Base-by-base conservation (phyloP, 2,329 filamentous ascomycete species). In the Penicillium sp. region DNA sequence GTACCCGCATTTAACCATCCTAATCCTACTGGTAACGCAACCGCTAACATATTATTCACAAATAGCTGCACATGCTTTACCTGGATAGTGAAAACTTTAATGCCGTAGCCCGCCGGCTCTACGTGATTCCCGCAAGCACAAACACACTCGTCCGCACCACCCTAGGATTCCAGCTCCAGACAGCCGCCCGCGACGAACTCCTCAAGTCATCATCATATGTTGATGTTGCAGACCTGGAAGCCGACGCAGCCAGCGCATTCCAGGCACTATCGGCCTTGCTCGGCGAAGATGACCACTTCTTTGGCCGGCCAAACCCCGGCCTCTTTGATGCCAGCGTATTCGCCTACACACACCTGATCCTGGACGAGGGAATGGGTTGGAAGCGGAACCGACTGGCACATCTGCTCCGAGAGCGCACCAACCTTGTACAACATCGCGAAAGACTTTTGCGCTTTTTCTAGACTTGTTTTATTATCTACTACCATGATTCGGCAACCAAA, bases 241-340 rank as follows among this genome's bases (percentile, higher is more conserved):
- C 75, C 11, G 82, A 87, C 59, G 86, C 86, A 2, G 79, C 78
- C 23, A 81, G 83, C 50, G 87, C 87, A 1, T 85, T 89, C 56
- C 76, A 79, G 37, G 85, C 87, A 2, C 73, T 90, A 8, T 83
- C 84, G 2, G 77, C 73, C 20, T 66, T 88, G 8, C 75, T 90
- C 9, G 85, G 80, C 1, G 72, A 81, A 1, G 73, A 85, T 35
- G 66, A 75, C 18, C 88, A 85, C 79, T 89, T 89, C 70, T 88
- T 87, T 66, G 81, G 77, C 4, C 69, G 71, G 54, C 49, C 72
- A 27, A 69, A 73, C 15, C 90, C 93, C 0, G 85, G 86, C 0
- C 69, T 93, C 23, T 93, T 97, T 64, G 94, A 99, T 74, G 92
- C 93, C 6, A 86, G 85, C 51, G 84, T 97, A 2, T 97, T 97